Evolutionary conservation across 352 stramenopile genomes (phyloP).

Genomic region (Phytophthora macrochlamydospora): DNA sequence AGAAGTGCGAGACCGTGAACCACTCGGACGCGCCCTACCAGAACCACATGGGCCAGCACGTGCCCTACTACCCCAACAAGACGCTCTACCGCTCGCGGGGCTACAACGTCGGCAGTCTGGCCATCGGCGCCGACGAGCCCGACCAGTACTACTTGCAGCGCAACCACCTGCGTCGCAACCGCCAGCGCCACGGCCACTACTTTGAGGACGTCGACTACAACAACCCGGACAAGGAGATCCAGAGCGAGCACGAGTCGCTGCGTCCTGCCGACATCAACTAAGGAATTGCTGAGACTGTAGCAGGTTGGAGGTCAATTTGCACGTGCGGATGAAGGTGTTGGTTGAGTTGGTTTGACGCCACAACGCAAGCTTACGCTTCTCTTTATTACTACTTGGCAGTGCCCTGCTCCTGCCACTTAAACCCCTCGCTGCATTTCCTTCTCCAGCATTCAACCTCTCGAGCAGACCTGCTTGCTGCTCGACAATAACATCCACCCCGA

Average conservation of each 20-base stretch:
- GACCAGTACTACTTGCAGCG: conserved; percentile 88
- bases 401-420: conserved; percentile 1
- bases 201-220: conserved; percentile 88
- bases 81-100: conserved; percentile 77
- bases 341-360: conserved; percentile 2
- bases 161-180: conserved; percentile 68
- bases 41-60: conserved; percentile 69
- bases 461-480: conserved; percentile 14
- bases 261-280: conserved; percentile 73
- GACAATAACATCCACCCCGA: conserved; percentile 21
- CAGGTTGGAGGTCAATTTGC: neutral
- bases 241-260: conserved; percentile 53
- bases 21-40: conserved; percentile 70
- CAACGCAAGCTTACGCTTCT: conserved; percentile 30
- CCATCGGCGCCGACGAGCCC: conserved; percentile 59
- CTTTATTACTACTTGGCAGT: conserved; percentile 32
- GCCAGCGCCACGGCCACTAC: conserved; percentile 64
- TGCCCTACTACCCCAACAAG: conserved; percentile 80
- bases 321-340: neutral
- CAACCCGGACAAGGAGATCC: conserved; percentile 54
- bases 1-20: conserved; percentile 56
- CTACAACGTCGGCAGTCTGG: conserved; percentile 81
- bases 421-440: neutral
- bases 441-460: conserved; percentile 7
- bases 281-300: conserved; percentile 4